These are phyloP conservation scores for Triangularia verruculosa DNA, from an alignment of 2,329 filamentous ascomycete species.

Conservation along the genomic window DNA sequence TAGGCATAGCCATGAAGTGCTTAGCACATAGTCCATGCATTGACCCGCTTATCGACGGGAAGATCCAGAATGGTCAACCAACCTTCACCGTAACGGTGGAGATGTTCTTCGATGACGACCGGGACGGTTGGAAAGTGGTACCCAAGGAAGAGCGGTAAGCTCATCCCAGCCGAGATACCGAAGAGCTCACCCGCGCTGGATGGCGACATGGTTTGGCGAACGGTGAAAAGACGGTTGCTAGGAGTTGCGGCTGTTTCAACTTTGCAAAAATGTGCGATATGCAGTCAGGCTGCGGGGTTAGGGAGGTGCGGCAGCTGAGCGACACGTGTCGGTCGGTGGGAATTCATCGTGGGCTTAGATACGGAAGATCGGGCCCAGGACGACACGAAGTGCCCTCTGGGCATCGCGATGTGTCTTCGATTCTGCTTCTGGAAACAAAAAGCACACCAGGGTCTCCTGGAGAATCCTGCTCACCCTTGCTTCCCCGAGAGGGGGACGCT, in stretches of 20 bases:
- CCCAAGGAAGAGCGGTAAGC: conserved; percentile 5
- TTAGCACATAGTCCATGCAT: background rate
- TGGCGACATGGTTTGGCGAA: background rate
- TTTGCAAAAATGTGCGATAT: background rate
- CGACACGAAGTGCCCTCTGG: background rate
- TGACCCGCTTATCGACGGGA: too few species aligned
- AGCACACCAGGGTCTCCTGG: background rate
- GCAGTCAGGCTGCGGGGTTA: conserved; percentile 15
- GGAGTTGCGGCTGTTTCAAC: conserved; percentile 4
- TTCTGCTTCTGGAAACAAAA: conserved; percentile 12
- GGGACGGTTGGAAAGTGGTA: background rate
- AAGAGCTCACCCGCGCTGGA: background rate
- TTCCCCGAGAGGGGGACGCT: background rate
- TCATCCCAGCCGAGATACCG: background rate
- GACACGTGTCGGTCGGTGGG: conserved; percentile 10
- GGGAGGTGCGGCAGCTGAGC: background rate
- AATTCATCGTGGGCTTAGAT: conserved; percentile 1
- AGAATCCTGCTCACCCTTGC: background rate
- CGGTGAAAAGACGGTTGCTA: conserved; percentile 3
- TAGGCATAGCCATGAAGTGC: background rate
- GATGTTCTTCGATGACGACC: background rate
- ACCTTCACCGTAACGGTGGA: background rate
- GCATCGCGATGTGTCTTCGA: conserved; percentile 5
- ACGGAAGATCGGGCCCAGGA: conserved; percentile 6
- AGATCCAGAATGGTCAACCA: background rate